A percentile compares a stretch with the other conserved stretches of the same genome.
phyloP scores from a whole-genome alignment of 2,329 filamentous ascomycete genomes.

The Penicillium thymicola region DNA sequence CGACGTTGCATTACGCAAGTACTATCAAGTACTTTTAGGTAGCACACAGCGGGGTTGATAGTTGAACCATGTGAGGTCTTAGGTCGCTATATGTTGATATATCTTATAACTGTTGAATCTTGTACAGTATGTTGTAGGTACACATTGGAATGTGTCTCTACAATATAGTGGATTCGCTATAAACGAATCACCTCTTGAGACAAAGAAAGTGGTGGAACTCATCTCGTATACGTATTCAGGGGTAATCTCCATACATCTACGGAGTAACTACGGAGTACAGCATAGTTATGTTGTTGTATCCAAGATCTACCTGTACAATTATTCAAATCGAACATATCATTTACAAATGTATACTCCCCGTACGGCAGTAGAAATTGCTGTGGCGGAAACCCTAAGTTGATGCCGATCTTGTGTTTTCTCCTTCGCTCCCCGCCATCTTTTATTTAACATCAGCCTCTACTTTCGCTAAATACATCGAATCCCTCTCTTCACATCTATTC shows the following conservation, averaged over 20 bases:
- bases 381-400: constrained; percentile 14
- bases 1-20: neutral
- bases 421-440: constrained; percentile 23
- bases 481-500: neutral
- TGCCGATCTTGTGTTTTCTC: constrained; percentile 9
- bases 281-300: neutral
- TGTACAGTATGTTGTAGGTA: neutral
- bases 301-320: neutral
- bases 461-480: neutral
- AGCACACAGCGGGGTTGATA: neutral
- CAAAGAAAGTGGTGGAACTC: neutral
- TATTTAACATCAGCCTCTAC: neutral
- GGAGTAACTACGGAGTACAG: too few species aligned
- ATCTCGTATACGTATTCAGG: neutral
- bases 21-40: neutral
- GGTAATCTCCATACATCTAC: neutral
- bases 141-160: neutral
- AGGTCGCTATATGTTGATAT: too few species aligned
- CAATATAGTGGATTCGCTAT: neutral
- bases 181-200: neutral
- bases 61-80: neutral
- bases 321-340: neutral
- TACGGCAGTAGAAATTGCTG: constrained; percentile 6
- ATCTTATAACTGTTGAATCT: too few species aligned
- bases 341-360: neutral